Evolutionary conservation across 768 basidiomycete genomes (phyloP).

Genomic region (Panaeolus papilionaceus): DNA sequence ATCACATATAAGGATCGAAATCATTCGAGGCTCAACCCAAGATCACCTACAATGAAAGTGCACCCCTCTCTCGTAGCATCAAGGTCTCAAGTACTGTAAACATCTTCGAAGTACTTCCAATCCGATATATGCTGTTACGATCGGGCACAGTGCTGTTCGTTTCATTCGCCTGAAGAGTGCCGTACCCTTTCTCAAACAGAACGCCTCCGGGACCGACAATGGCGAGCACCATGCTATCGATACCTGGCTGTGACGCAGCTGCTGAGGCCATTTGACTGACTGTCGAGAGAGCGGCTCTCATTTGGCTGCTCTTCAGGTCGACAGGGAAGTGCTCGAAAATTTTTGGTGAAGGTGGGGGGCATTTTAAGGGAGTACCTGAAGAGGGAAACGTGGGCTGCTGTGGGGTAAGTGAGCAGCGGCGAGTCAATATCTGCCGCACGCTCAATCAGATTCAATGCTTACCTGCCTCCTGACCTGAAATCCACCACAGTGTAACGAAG

Average conservation of each 20-base stretch:
- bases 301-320: conserved; percentile 26
- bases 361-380: neutral
- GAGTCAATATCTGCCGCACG: too few species aligned
- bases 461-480: neutral
- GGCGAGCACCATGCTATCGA: conserved; percentile 57
- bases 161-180: conserved; percentile 51
- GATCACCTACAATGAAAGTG: conserved; percentile 40
- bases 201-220: conserved; percentile 53
- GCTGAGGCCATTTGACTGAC: conserved; percentile 35
- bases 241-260: conserved; percentile 33
- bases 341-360: conserved; percentile 33
- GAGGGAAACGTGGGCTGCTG: neutral
- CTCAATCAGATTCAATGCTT: neutral
- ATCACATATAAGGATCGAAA: too few species aligned
- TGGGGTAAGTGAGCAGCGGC: too few species aligned
- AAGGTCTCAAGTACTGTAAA: conserved; percentile 55
- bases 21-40: too few species aligned
- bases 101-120: conserved; percentile 59
- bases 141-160: conserved; percentile 40
- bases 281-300: conserved; percentile 28
- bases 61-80: conserved; percentile 53
- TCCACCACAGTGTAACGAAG: neutral
- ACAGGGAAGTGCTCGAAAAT: conserved; percentile 35
- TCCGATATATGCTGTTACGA: conserved; percentile 55
- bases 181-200: conserved; percentile 52